Percentiles rank a stretch among this genome's conserved stretches.
Conservation (phyloP, 2,329 filamentous ascomycete genomes). For the Epichloe sibirici region DNA sequence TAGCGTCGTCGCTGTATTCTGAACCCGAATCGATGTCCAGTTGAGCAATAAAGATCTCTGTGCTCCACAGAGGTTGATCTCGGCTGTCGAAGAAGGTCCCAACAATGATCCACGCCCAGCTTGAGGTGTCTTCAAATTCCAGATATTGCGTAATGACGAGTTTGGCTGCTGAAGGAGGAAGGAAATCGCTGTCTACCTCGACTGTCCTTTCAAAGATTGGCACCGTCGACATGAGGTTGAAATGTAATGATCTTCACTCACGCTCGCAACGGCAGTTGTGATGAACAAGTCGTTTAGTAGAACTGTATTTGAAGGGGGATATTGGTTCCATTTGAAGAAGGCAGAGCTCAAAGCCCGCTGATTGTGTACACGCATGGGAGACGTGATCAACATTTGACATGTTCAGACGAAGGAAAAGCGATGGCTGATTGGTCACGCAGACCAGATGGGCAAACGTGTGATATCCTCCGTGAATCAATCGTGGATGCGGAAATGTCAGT, state of each 20-base stretch:
- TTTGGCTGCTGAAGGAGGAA: constrained; percentile 34
- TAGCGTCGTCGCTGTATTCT: constrained; percentile 12
- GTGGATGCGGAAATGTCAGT: neutral
- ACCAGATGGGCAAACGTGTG: neutral
- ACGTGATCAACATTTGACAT: neutral
- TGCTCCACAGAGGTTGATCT: constrained; percentile 32
- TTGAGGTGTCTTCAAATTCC: constrained; percentile 18
- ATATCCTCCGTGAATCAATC: neutral
- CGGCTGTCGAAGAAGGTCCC: constrained; percentile 34
- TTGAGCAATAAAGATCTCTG: constrained; percentile 28
- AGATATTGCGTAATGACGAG: constrained; percentile 33
- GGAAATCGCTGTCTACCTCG: constrained; percentile 16
- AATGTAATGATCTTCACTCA: neutral
- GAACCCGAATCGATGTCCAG: constrained; percentile 15
- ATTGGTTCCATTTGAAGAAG: neutral
- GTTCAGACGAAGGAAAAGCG: neutral
- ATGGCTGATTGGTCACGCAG: neutral
- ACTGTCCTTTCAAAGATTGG: constrained; percentile 13
- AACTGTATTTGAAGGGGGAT: neutral
- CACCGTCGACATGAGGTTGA: constrained; percentile 10
- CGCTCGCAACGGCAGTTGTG: neutral
- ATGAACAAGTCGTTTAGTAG: neutral
- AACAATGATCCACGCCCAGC: constrained; percentile 35
- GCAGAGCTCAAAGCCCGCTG: neutral
- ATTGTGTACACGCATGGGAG: neutral